Base-by-base conservation (phyloP, 345 rosid genomes). In the Pistacia atlantica region DNA sequence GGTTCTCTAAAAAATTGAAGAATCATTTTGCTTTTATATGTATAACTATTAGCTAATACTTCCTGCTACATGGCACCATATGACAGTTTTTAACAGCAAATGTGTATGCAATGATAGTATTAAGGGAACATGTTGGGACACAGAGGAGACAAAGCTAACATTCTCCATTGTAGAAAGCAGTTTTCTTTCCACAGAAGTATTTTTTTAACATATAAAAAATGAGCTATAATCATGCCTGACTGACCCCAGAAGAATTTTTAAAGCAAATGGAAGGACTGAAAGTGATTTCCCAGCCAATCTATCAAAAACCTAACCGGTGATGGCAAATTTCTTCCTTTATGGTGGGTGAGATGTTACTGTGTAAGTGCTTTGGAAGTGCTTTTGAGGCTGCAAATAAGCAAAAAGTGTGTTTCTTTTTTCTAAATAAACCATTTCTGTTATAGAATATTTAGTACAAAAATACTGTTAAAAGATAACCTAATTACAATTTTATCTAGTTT, bases 21-120 rank as follows among this genome's bases (percentile, higher is more conserved):
- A 61, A 73, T 73, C 76, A 73, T 48, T 61, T 49, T 60, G 42
- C 48, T 28, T 31, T 72, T 56, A 59, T 14, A 35, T 57, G 65
- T 54, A 3, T 71, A 51, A 28, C 31, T n/a, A 55, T 38, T 70
- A 22, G 17, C 17, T 4, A 54, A 6, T 54, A 54, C n/a, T 16
- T 59, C 3, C 3, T 58, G 65, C 31, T 35, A 6, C 56, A 42
- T 11, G 37, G 66, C 13, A 25, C n/a, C 48, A 16, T 7, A 7
- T 28, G 3, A 2, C 51, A 18, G 25, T 56, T 71, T 71, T 57
- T n/a, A 35, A n/a, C 10, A 55, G 10, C 4, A 38, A 57, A 4
- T 35, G 1, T 33, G 3, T 63, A 14, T 33, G 46, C 67, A 63
- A 63, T 33, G 67, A 63, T 5, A 63, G 67, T 3, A 33, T 63